These are phyloP conservation scores for Geotrichum aggregatum DNA, from an alignment of 1,139 yeast genomes.

Conservation along the genomic window DNA sequence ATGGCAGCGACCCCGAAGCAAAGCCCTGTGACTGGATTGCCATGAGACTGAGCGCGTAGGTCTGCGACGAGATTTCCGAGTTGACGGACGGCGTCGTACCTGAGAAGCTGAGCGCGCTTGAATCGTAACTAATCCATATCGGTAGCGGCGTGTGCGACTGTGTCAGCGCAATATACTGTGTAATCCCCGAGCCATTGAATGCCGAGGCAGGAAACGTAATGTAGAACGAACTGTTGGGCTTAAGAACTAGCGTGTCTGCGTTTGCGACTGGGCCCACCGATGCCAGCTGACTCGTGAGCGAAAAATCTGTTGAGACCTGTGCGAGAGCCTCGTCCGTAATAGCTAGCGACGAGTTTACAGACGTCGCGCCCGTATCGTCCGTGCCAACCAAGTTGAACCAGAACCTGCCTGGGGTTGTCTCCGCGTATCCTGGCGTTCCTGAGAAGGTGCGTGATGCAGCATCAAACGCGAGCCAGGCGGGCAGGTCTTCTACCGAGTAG, in stretches of 20 bases:
- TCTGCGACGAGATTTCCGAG: constrained; percentile 74
- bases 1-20: constrained; percentile 66
- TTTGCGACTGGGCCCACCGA: constrained; percentile 1
- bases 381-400: constrained; percentile 56
- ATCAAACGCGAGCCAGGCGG: constrained; percentile 78
- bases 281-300: constrained; percentile 4
- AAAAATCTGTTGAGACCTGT: background rate
- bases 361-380: constrained; percentile 53
- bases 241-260: constrained; percentile 60
- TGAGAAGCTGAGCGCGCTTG: constrained; percentile 55
- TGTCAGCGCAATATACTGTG: constrained; percentile 78
- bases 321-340: too few relatives aligned
- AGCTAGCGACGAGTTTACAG: constrained; percentile 50
- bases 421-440: constrained; percentile 58
- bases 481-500: constrained; percentile 57
- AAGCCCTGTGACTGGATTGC: constrained; percentile 77
- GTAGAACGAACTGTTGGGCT: constrained; percentile 62
- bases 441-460: constrained; percentile 52
- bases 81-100: constrained; percentile 88
- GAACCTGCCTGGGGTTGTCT: constrained; percentile 28
- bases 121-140: constrained; percentile 71
- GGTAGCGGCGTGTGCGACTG: constrained; percentile 83
- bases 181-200: constrained; percentile 43
- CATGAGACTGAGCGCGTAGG: constrained; percentile 64
- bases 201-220: constrained; percentile 51